A percentile compares a stretch with the other conserved stretches of the same genome.
These are phyloP conservation scores for Leccinum rimulosum DNA, from an alignment of 768 basidiomycete genomes.

Conservation along the genomic window DNA sequence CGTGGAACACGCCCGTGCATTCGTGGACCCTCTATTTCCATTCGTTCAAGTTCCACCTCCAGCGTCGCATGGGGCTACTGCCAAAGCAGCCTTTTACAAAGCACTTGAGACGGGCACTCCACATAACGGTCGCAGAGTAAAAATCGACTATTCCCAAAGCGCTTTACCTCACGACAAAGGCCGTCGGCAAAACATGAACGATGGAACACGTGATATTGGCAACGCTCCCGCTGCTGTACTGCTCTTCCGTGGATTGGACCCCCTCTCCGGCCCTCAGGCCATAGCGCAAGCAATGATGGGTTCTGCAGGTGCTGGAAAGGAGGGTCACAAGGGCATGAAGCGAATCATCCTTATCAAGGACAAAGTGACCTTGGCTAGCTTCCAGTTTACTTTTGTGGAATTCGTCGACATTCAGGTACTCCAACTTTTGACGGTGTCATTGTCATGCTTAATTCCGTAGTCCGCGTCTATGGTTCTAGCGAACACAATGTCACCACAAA, in stretches of 20 bases:
- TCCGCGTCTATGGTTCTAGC: conserved; percentile 80
- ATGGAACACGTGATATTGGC: conserved; percentile 95
- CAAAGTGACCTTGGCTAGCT: conserved; percentile 80
- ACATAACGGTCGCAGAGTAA: conserved; percentile 82
- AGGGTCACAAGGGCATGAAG: conserved; percentile 84
- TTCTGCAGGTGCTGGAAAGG: conserved; percentile 73
- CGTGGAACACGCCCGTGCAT: conserved; percentile 83
- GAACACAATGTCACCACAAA: conserved; percentile 80
- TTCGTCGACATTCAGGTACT: conserved; percentile 79
- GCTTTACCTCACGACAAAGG: conserved; percentile 69
- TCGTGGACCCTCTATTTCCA: conserved; percentile 88
- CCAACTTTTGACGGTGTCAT: background rate
- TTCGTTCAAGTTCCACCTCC: conserved; percentile 92
- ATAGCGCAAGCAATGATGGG: conserved; percentile 80
- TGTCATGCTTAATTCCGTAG: conserved; percentile 38
- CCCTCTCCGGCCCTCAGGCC: conserved; percentile 82
- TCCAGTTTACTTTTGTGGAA: conserved; percentile 94
- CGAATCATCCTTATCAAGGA: conserved; percentile 89
- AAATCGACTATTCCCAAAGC: conserved; percentile 94
- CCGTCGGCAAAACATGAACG: conserved; percentile 71
- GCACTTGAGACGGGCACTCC: conserved; percentile 68
- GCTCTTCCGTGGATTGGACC: conserved; percentile 88
- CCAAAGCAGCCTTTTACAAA: conserved; percentile 67
- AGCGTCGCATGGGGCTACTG: conserved; percentile 82
- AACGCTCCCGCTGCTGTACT: conserved; percentile 79